A percentile compares a stretch with the other conserved stretches of the same genome.
Conservation (phyloP, 1,284 basidiomycete species). For the Neotropicomus parvogracilis region DNA sequence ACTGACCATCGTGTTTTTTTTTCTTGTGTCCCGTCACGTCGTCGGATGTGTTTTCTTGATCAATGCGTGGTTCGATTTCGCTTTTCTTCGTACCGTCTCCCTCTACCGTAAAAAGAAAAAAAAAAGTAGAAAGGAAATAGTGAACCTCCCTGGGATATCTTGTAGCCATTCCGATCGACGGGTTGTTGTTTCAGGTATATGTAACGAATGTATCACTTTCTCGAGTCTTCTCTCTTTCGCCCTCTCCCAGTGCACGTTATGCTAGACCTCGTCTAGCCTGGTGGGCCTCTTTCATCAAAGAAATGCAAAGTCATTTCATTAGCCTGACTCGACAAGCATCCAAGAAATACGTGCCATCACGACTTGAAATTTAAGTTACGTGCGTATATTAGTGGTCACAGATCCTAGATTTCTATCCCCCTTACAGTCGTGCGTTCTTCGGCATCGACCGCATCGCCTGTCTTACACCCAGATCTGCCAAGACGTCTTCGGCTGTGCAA, state of each 20-base stretch:
- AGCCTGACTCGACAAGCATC: neutral
- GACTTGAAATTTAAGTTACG: neutral
- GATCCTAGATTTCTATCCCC: neutral
- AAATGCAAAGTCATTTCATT: no score
- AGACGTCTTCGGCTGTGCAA: slow-evolving; percentile 53
- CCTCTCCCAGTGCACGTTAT: no score
- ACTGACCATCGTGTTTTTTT: neutral
- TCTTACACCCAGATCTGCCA: slow-evolving; percentile 62
- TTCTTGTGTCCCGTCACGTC: neutral
- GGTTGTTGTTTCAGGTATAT: neutral
- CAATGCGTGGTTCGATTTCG: neutral
- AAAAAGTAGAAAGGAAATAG: no score
- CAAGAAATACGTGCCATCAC: neutral
- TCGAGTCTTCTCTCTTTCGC: neutral
- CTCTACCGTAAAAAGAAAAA: neutral
- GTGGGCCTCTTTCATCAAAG: no score
- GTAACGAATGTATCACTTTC: neutral
- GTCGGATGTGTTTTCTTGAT: neutral
- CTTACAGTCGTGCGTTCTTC: slow-evolving; percentile 18
- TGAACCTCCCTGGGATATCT: no score
- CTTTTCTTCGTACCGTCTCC: neutral
- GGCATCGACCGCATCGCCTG: slow-evolving; percentile 47
- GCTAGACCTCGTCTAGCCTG: no score
- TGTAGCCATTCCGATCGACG: neutral
- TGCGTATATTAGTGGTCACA: neutral